Percentiles rank a stretch among this genome's conserved stretches.
Conservation (phyloP, 495 filamentous ascomycete species). For the Immersiella caudata region DNA sequence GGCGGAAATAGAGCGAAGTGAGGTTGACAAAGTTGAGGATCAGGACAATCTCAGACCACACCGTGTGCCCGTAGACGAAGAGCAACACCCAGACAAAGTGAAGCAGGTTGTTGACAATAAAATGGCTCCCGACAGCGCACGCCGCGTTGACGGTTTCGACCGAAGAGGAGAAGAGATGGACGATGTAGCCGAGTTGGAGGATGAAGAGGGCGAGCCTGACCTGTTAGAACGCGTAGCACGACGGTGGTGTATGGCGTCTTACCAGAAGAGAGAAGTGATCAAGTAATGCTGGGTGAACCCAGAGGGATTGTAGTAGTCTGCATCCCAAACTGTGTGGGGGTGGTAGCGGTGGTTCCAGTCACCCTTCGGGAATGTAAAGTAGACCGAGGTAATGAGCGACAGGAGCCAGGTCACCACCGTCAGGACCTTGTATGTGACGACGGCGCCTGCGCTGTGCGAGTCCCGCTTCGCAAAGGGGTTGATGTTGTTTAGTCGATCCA, state of each 20-base stretch:
- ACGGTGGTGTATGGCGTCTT: slow-evolving; percentile 21
- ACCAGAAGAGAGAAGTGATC: slow-evolving; percentile 81
- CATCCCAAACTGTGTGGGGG: slow-evolving; percentile 65
- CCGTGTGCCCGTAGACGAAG: slow-evolving; percentile 73
- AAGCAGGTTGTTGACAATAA: slow-evolving; percentile 82
- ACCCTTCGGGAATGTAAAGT: slow-evolving; percentile 62
- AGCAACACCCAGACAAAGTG: slow-evolving; percentile 78
- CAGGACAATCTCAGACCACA: slow-evolving; percentile 72
- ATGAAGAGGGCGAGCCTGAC: slow-evolving; percentile 72
- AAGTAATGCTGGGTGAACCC: slow-evolving; percentile 74
- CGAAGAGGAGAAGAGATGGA: slow-evolving; percentile 71
- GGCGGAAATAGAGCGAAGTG: slow-evolving; percentile 74
- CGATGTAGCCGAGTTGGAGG: slow-evolving; percentile 73
- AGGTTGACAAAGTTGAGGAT: slow-evolving; percentile 82
- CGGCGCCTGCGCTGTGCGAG: slow-evolving; percentile 53
- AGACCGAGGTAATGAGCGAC: slow-evolving; percentile 65
- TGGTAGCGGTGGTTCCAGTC: slow-evolving; percentile 62
- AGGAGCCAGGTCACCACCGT: slow-evolving; percentile 74
- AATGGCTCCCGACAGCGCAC: slow-evolving; percentile 77
- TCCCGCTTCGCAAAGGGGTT: slow-evolving; percentile 72
- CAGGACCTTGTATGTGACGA: slow-evolving; percentile 64
- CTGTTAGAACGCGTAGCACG: not conserved
- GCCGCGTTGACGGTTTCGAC: slow-evolving; percentile 64
- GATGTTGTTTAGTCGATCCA: slow-evolving; percentile 49
- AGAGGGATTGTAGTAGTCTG: slow-evolving; percentile 65